Conservation (phyloP, 2,329 filamentous ascomycete species). For the Onygenales sp. region DNA sequence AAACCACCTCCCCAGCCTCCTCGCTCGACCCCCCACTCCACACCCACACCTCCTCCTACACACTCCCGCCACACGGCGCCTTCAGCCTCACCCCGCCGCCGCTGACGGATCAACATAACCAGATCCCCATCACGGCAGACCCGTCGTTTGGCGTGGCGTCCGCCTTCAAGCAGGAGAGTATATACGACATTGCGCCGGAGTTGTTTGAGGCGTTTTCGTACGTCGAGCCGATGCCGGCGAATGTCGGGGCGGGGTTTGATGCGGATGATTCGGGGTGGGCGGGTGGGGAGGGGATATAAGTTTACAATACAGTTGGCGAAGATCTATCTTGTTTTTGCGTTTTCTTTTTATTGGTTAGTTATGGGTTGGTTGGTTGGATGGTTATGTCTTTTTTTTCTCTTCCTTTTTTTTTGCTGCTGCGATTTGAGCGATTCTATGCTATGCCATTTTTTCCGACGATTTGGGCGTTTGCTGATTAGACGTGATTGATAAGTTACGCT, state of each 20-base stretch:
- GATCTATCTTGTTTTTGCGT: not conserved
- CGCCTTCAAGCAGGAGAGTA: constrained; percentile 28
- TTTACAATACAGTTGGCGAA: not conserved
- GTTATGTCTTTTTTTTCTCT: not conserved
- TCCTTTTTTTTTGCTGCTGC: not conserved
- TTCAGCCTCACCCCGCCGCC: constrained; percentile 21
- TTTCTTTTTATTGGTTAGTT: not conserved
- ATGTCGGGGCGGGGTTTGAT: constrained; percentile 26
- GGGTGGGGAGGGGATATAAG: not conserved
- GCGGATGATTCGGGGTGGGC: constrained; percentile 11
- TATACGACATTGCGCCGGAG: constrained; percentile 36
- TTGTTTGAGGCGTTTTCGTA: constrained; percentile 38
- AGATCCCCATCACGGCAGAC: constrained; percentile 9
- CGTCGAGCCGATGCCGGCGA: constrained; percentile 34
- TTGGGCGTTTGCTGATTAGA: no score
- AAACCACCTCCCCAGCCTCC: constrained; percentile 10
- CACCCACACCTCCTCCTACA: constrained; percentile 4
- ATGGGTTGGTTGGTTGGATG: not conserved
- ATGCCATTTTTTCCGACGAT: not conserved
- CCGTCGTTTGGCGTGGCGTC: constrained; percentile 15
- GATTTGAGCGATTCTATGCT: not conserved
- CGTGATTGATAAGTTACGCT: no score
- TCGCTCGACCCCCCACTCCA: constrained; percentile 4
- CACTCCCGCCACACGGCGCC: constrained; percentile 11
- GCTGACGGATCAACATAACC: constrained; percentile 12